Percentiles rank a stretch among this genome's conserved stretches.
Conservation (phyloP, 331 rosid species). For the Quercus phellos region DNA sequence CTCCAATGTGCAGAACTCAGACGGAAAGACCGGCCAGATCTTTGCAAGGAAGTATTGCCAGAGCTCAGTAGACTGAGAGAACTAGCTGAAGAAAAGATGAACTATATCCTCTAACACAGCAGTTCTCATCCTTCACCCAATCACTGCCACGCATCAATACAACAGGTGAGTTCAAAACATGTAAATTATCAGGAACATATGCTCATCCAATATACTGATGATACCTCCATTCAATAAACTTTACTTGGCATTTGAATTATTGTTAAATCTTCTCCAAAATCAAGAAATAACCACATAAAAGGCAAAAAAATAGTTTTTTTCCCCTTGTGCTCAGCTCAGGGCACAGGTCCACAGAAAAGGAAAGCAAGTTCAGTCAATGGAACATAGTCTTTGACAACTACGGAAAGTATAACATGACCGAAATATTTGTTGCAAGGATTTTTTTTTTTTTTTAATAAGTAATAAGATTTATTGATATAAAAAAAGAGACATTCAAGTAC, state of each 20-base stretch:
- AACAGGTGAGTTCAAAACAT: slow-evolving; percentile 35
- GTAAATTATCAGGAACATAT: background rate
- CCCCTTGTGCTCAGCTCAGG: background rate
- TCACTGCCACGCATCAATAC: slow-evolving; percentile 11
- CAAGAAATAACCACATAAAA: background rate
- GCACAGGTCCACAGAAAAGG: background rate
- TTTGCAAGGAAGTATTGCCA: slow-evolving; percentile 47
- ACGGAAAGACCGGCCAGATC: slow-evolving; percentile 89
- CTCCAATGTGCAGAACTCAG: slow-evolving; percentile 72
- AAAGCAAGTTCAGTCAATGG: background rate
- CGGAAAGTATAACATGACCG: background rate
- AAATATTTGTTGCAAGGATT: slow-evolving; percentile 18
- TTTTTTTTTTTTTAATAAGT: no score
- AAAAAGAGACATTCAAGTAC: no score
- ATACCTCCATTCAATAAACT: background rate
- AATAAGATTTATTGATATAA: no score
- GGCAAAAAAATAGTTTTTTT: background rate
- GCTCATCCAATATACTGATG: background rate
- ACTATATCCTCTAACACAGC: background rate
- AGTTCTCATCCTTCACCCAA: slow-evolving; percentile 20
- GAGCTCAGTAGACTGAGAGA: slow-evolving; percentile 58
- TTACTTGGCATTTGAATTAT: background rate
- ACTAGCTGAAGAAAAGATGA: slow-evolving; percentile 51
- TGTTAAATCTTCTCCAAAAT: background rate
- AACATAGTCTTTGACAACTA: background rate